Conservation (phyloP, 352 stramenopile genomes). For the Phytophthora megakarya region DNA sequence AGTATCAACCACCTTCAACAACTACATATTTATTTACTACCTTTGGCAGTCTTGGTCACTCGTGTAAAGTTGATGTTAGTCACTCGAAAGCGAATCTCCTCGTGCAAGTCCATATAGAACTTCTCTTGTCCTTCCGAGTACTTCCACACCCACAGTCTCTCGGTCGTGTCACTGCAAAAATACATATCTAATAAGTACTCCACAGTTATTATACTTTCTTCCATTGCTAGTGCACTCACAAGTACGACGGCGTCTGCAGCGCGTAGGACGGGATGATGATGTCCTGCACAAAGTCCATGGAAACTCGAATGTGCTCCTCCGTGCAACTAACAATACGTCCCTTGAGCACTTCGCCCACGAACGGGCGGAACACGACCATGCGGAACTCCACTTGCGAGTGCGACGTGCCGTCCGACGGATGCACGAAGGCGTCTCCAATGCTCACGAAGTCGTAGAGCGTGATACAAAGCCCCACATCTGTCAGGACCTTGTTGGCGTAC, state of each 20-base stretch:
- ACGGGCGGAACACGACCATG: slow-evolving; percentile 89
- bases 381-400: slow-evolving; percentile 91
- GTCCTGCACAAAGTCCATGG: slow-evolving; percentile 91
- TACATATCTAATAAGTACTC: neutral
- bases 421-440: slow-evolving; percentile 85
- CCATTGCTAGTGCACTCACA: slow-evolving; percentile 30
- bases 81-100: slow-evolving; percentile 87
- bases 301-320: slow-evolving; percentile 89
- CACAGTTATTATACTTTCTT: neutral
- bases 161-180: slow-evolving; percentile 60
- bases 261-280: slow-evolving; percentile 90
- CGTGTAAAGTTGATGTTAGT: slow-evolving; percentile 91
- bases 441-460: slow-evolving; percentile 91
- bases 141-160: slow-evolving; percentile 88
- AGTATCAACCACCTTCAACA: slow-evolving; percentile 1
- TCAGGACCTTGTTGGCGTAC: slow-evolving; percentile 91
- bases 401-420: slow-evolving; percentile 84
- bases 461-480: slow-evolving; percentile 87
- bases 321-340: slow-evolving; percentile 90
- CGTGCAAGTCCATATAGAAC: slow-evolving; percentile 89
- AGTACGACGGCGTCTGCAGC: slow-evolving; percentile 88
- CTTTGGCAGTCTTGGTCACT: slow-evolving; percentile 87
- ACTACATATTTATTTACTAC: slow-evolving; percentile 14
- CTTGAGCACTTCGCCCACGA: slow-evolving; percentile 89
- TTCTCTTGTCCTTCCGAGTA: slow-evolving; percentile 87